Base-by-base conservation (phyloP, 129 eudicot genomes). In the Flaveria ramosissima region DNA sequence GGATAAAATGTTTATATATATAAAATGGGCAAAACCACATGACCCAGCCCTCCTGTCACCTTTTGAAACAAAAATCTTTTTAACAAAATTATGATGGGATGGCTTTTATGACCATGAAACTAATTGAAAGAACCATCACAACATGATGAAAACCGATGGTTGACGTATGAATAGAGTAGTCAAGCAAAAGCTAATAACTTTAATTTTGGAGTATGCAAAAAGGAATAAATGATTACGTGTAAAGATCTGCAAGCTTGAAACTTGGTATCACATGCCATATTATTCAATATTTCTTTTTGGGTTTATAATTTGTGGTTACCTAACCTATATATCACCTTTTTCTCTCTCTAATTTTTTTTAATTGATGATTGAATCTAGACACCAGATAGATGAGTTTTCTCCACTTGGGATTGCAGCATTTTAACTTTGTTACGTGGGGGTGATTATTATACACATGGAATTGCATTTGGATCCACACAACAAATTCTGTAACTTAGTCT, bases 241-340 rank as follows among this genome's bases (percentile, higher is more conserved):
- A 85, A 78, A 83, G 89, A 83, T 77, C 70, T 77, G 68, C 20
- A 27, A 59, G 77, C 76, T 78, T 23, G 80, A 85, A 76, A 77
- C 84, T 84, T 80, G 84, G 83, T 84, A 61, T 82, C 95, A 86
- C 95, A 84, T 89, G 95, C 86, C 17, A 30, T 77, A 72, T 82
- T 84, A 76, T 70, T 79, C 77, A 78, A 78, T 42, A 63, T 55
- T 75, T 68, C 72, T 71, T 82, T 82, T 24, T 51, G 69, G 52
- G 36, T 69, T 66, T 56, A 69, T 60, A 70, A 69, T 62, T 27
- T 60, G 81, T 83, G 78, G 83, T 74, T 73, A 83, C 86, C 78
- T 70, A 80, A 68, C 82, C 46, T 77, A 62, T 70, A 46, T 77
- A 62, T 70, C 68, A 68, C 71, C 76, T 77, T 42, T 66, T 42